Evolutionary conservation across 2,329 filamentous ascomycete genomes (phyloP).

Genomic region (Hypocrella siamensis): DNA sequence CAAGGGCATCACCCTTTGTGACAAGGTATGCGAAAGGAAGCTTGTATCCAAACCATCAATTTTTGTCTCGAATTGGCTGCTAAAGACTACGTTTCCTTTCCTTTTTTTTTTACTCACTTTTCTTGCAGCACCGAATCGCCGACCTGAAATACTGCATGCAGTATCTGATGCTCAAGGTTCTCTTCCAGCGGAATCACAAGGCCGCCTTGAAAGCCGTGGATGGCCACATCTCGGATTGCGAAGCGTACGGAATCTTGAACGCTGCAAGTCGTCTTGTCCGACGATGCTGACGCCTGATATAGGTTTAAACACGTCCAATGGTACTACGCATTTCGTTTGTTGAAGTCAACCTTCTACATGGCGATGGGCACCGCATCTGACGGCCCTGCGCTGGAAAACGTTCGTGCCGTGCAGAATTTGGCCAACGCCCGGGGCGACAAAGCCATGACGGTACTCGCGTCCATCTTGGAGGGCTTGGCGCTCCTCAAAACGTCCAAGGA

Average conservation of each 20-base stretch:
- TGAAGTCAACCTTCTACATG: conserved; percentile 55
- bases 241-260: conserved; percentile 31
- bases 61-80: no score
- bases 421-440: conserved; percentile 46
- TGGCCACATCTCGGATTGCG: conserved; percentile 49
- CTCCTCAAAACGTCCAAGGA: conserved; percentile 48
- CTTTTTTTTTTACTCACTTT: conserved; percentile 5
- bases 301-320: conserved; percentile 53
- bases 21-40: conserved; percentile 30
- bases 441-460: conserved; percentile 49
- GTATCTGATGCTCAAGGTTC: conserved; percentile 53
- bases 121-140: conserved; percentile 19
- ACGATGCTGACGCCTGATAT: conserved; percentile 1
- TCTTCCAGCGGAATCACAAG: conserved; percentile 56
- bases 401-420: conserved; percentile 44
- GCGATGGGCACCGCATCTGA: conserved; percentile 46
- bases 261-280: not conserved
- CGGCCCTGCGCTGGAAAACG: conserved; percentile 47
- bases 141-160: conserved; percentile 69
- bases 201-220: conserved; percentile 60
- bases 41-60: not conserved
- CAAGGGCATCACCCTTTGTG: conserved; percentile 55
- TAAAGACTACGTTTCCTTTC: no score
- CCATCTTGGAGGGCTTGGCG: conserved; percentile 52
- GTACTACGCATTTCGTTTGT: conserved; percentile 62